phyloP scores from a whole-genome alignment of 805 yeast genomes.

The Clavispora fructus region DNA sequence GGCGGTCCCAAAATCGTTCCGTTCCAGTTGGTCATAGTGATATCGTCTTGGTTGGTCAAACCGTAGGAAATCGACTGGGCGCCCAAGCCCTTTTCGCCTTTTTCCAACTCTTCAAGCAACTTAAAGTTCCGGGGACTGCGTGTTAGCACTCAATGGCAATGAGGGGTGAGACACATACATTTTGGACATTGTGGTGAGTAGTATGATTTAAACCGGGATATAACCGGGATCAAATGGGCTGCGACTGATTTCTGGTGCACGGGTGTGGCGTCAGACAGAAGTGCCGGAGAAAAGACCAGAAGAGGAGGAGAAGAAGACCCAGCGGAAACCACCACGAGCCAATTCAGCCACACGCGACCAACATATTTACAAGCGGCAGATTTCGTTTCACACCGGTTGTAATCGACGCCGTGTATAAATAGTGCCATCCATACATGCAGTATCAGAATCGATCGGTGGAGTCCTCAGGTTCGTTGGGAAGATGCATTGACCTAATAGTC shows the following conservation, averaged over 20 bases:
- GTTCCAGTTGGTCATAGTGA: slow-evolving; percentile 93
- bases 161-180: slow-evolving; percentile 30
- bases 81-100: slow-evolving; percentile 96
- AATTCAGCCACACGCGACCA: no score
- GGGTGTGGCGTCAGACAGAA: neutral
- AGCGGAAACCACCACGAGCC: no score
- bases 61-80: slow-evolving; percentile 98
- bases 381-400: no score
- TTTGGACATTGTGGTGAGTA: slow-evolving; percentile 35
- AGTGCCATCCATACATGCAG: no score
- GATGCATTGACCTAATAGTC: no score
- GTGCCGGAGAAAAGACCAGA: no score
- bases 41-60: slow-evolving; percentile 82
- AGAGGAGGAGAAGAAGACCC: no score
- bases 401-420: no score
- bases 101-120: slow-evolving; percentile 91
- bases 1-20: slow-evolving; percentile 99
- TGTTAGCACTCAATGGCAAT: slow-evolving; percentile 10
- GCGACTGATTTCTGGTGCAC: neutral
- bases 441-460: no score
- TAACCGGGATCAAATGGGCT: neutral
- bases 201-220: neutral
- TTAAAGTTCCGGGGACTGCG: slow-evolving; percentile 87
- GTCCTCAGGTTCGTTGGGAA: no score
- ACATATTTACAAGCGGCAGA: no score